Evolutionary conservation across 768 basidiomycete species (phyloP), one percentile per base, ranked within the genome.

Genomic region (Inosperma sp.): DNA sequence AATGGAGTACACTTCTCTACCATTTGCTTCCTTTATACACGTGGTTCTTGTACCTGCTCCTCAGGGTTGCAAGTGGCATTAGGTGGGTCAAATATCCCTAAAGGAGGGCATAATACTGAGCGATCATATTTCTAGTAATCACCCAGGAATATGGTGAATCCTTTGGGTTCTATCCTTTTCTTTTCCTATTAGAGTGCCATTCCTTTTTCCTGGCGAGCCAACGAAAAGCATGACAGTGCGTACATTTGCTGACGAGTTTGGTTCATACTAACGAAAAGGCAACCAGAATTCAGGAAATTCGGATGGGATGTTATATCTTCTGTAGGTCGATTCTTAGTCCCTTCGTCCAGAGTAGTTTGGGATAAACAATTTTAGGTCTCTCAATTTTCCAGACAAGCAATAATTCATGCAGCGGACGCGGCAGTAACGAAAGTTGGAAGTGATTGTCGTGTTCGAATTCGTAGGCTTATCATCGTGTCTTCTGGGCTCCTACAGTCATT

Each of bases 371-470:
- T 49, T 12, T 45, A 33, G 7, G 26, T 54, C 2, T 50, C 43
- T 4, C 53, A 48, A 13, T 21, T 19, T n/a, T 37, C 51, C n/a
- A 49, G 43, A 23, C 51, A 21, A 23, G 21, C 5, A 4, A 34
- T 55, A 25, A 29, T 52, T 37, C 7, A n/a, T n/a, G n/a, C 52
- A n/a, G 54, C 51, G 8, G 54, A 55, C 14, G 30, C 54, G 2
- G 26, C 43, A 9, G 29, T 46, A 19, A 52, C 52, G 16, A 55
- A 52, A 35, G 54, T 55, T n/a, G 13, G 9, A 17, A 1, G 4
- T 8, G 14, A 25, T 5, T 23, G 16, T 17, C 9, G 19, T 14
- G n/a, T 26, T 2, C 8, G 8, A 21, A 40, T 13, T 31, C 14
- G 8, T 7, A 31, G 23, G 27, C 17, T 30, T 44, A 17, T n/a